phyloP scores from a whole-genome alignment of 2,329 filamentous ascomycete genomes.

The Drechslera avenae region DNA sequence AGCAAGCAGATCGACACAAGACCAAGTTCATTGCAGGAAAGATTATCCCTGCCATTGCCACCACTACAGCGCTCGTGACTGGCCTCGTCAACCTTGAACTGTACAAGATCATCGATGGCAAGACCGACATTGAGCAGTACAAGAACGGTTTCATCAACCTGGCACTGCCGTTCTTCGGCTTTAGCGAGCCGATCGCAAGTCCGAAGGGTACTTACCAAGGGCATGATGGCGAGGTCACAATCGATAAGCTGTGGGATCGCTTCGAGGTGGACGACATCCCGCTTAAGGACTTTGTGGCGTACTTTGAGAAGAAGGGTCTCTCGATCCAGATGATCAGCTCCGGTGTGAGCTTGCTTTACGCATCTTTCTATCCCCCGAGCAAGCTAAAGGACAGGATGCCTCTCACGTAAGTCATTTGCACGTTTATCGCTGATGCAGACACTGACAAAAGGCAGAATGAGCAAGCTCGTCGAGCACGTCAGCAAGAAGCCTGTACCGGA shows the following conservation, averaged over 20 bases:
- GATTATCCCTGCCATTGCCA: constrained; percentile 98
- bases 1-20: constrained; percentile 90
- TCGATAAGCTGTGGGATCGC: constrained; percentile 98
- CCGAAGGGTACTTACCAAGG: constrained; percentile 90
- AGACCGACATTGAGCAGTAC: constrained; percentile 96
- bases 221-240: constrained; percentile 73
- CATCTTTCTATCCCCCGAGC: constrained; percentile 84
- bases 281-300: constrained; percentile 78
- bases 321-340: constrained; percentile 92
- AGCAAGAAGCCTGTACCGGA: constrained; percentile 90
- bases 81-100: constrained; percentile 90
- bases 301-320: constrained; percentile 80
- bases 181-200: constrained; percentile 93
- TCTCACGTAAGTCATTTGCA: constrained; percentile 63
- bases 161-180: constrained; percentile 95
- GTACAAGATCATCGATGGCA: constrained; percentile 95
- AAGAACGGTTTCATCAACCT: constrained; percentile 99
- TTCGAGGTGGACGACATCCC: constrained; percentile 90
- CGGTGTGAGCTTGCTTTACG: constrained; percentile 93
- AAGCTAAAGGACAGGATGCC: constrained; percentile 81
- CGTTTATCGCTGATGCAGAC: background rate
- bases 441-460: constrained; percentile 66
- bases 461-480: constrained; percentile 82
- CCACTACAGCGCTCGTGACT: constrained; percentile 93
- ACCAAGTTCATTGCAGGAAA: constrained; percentile 99